A percentile compares a stretch with the other conserved stretches of the same genome.
Conservation (phyloP, 106 monocot species). For the Dendrobium huoshanense region DNA sequence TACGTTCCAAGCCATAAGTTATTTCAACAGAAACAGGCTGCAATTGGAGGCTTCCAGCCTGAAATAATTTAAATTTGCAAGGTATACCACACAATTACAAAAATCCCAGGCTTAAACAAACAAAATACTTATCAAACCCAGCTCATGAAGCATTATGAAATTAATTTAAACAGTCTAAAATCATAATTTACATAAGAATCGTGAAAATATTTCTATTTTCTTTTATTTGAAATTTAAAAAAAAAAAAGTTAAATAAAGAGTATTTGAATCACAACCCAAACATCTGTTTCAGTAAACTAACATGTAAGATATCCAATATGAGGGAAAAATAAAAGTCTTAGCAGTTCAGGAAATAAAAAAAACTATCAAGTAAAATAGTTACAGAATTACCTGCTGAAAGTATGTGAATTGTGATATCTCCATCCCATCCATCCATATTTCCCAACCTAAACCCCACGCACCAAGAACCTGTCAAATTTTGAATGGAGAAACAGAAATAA, state of each 20-base stretch:
- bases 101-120: too few relatives aligned
- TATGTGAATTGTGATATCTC: conserved; percentile 99
- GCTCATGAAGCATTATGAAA: not conserved
- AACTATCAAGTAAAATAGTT: not conserved
- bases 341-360: not conserved
- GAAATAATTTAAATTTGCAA: not conserved
- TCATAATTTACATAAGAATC: not conserved
- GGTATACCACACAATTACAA: not conserved
- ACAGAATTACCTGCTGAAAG: conserved; percentile 79
- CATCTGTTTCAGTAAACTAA: not conserved
- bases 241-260: not conserved
- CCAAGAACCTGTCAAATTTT: conserved; percentile 66
- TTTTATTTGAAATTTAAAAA: not conserved
- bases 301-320: not conserved
- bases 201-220: not conserved
- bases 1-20: conserved; percentile 96
- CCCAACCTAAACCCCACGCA: conserved; percentile 99
- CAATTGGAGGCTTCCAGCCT: conserved; percentile 96
- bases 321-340: not conserved
- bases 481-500: conserved; percentile 1
- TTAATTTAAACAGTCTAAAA: not conserved
- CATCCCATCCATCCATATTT: conserved; percentile 99
- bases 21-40: conserved; percentile 85
- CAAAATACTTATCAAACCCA: not conserved
- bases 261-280: not conserved